Evolutionary conservation across 805 yeast genomes (phyloP), one percentile per base, ranked within the genome.

Genomic region (Suhomyces xylopsoci): DNA sequence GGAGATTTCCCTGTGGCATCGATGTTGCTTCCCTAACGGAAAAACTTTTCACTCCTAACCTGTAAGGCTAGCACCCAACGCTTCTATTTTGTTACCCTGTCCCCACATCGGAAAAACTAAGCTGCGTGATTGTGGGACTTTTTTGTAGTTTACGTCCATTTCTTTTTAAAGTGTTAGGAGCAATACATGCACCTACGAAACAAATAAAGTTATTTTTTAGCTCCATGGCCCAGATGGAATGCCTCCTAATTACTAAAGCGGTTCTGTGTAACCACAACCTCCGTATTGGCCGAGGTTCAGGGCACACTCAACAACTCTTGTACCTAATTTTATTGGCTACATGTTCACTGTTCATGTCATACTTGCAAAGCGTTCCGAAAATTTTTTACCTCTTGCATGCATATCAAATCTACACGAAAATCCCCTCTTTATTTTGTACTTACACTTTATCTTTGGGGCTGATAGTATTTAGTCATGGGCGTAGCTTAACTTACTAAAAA

Each of bases 251-350:
- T 19, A 19, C 42, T 38, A 19, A 17, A 38, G 17, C n/a, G 24
- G 17, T 19, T 17, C 24, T 38, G 42, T 19, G 42, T 32, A 38
- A 17, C 24, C 25, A 17, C 19, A 17, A 17, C n/a, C 42, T 38
- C 42, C 42, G 42, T 38, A n/a, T 19, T 38, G 42, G 20, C 42
- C 42, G 42, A 38, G 42, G 42, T 38, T 17, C 42, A 38, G 42
- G 20, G 41, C 41, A 30, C 20, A 36, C 41, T n/a, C 20, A 36
- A 7, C 41, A 38, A 5, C 22, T 10, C 42, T 19, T 17, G 42
- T 38, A 38, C 42, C 4, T 19, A 19, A 19, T 38, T 8, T 19
- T 38, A 38, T 38, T 38, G 42, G 42, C n/a, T 38, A 19, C 14
- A 38, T 19, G 20, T 17, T 19, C 17, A 38, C 24, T 32, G 7